A percentile compares a stretch with the other conserved stretches of the same genome.
phyloP scores from a whole-genome alignment of 2,329 filamentous ascomycete species.

The Thelonectria rubi region DNA sequence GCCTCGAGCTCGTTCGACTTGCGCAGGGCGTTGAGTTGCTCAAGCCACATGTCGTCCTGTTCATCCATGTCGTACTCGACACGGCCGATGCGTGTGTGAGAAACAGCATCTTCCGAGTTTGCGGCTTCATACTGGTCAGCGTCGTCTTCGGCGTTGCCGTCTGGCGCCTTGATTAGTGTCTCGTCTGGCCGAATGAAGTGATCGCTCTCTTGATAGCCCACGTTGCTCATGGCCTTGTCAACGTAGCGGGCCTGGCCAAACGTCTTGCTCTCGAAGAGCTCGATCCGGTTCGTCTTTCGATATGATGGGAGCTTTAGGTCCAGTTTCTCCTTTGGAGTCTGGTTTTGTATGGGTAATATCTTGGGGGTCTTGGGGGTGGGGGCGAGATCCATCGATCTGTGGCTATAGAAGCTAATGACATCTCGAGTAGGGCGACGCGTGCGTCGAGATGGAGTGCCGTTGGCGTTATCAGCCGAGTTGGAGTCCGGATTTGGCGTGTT shows the following conservation, averaged over 20 bases:
- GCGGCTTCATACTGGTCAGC: conserved; percentile 53
- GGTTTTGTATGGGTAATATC: conserved; percentile 79
- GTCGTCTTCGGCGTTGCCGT: conserved; percentile 68
- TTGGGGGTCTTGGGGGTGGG: conserved; percentile 66
- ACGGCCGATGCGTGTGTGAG: conserved; percentile 68
- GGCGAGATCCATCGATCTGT: conserved; percentile 55
- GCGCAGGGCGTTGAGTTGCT: conserved; percentile 81
- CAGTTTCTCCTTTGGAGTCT: conserved; percentile 81
- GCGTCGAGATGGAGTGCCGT: conserved; percentile 48
- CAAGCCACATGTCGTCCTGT: conserved; percentile 96
- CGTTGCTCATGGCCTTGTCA: conserved; percentile 94
- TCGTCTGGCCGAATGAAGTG: conserved; percentile 82
- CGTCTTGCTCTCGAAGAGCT: conserved; percentile 83
- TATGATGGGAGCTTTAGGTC: conserved; percentile 81
- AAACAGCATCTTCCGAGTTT: conserved; percentile 44
- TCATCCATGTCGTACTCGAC: conserved; percentile 99
- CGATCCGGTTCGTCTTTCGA: conserved; percentile 80
- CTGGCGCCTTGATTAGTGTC: conserved; percentile 72
- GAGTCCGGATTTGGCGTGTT: conserved; percentile 54
- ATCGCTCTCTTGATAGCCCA: conserved; percentile 96
- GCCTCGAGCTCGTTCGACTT: conserved; percentile 78
- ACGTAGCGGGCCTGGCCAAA: conserved; percentile 90
- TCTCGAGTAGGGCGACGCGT: conserved; percentile 60
- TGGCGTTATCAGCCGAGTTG: conserved; percentile 45
- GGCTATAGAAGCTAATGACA: conserved; percentile 62